These are phyloP conservation scores for Veloboletus limbatus DNA, from an alignment of 1,284 basidiomycete species.

Conservation along the genomic window DNA sequence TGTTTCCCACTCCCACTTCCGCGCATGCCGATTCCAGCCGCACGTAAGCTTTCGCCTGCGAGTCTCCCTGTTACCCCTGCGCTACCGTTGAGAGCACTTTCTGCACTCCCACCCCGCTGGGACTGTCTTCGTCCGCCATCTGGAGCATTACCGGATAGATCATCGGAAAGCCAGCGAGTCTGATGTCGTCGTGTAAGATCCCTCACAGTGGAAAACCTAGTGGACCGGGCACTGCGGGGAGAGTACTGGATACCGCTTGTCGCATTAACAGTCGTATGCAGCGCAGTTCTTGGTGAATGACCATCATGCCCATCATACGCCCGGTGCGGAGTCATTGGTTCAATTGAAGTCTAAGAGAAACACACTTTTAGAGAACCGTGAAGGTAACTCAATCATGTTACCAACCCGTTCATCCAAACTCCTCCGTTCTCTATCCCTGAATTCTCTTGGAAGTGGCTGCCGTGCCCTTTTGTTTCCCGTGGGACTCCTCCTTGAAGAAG, in stretches of 20 bases:
- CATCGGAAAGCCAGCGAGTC: conserved; percentile 50
- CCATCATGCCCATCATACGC: conserved; percentile 17
- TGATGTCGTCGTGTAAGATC: conserved; percentile 47
- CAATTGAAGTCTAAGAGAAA: conserved; percentile 21
- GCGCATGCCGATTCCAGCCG: conserved; percentile 59
- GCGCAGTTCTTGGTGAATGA: conserved; percentile 19
- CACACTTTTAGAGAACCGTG: conserved; percentile 4
- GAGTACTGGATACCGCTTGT: conserved; percentile 23
- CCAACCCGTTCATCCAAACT: conserved; percentile 46
- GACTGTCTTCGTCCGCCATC: conserved; percentile 44
- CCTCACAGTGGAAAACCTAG: conserved; percentile 44
- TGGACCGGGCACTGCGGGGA: conserved; percentile 33
- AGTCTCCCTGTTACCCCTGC: conserved; percentile 48
- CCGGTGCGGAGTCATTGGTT: conserved; percentile 26
- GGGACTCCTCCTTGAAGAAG: conserved; percentile 49
- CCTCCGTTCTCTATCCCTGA: conserved; percentile 41
- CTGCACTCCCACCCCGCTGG: conserved; percentile 61
- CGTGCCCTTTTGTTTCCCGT: conserved; percentile 44
- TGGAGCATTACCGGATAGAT: conserved; percentile 27
- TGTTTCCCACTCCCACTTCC: conserved; percentile 16
- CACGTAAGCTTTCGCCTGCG: conserved; percentile 65
- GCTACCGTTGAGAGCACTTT: conserved; percentile 48
- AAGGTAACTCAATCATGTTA: conserved; percentile 7
- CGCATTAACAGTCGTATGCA: conserved; percentile 22
- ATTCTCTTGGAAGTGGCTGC: conserved; percentile 61